A percentile compares a stretch with the other conserved stretches of the same genome.
Conservation (phyloP, 192 early-diverging fungal species). For the Coemansia sp. region DNA sequence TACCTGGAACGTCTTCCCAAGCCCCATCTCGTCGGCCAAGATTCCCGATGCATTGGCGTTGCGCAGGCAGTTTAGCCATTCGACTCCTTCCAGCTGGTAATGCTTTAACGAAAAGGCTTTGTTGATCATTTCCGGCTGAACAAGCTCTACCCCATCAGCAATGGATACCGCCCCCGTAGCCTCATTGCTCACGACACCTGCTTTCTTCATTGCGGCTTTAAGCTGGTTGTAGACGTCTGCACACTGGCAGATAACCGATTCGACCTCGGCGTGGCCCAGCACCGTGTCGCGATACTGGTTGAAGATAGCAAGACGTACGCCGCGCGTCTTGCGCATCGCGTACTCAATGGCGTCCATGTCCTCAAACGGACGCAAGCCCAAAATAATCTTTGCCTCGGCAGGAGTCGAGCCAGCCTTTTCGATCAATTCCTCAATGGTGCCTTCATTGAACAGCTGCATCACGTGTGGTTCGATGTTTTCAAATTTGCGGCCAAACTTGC, state of each 20-base stretch:
- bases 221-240: conserved; percentile 42
- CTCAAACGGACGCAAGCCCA: conserved; percentile 58
- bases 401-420: conserved; percentile 36
- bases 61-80: conserved; percentile 79
- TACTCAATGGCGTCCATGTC: conserved; percentile 56
- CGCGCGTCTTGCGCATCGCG: conserved; percentile 55
- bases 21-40: conserved; percentile 80
- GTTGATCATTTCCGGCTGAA: conserved; percentile 65
- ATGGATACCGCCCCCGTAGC: conserved; percentile 49
- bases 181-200: conserved; percentile 40
- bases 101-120: conserved; percentile 65
- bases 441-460: conserved; percentile 40
- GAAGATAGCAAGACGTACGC: conserved; percentile 63
- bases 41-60: conserved; percentile 75
- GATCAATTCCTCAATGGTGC: conserved; percentile 26
- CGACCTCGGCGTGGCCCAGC: conserved; percentile 51
- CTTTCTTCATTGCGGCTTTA: conserved; percentile 28
- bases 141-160: conserved; percentile 26
- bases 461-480: conserved; percentile 38
- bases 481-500: conserved; percentile 24
- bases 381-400: conserved; percentile 46
- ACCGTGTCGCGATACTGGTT: conserved; percentile 50
- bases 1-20: conserved; percentile 92
- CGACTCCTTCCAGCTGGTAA: conserved; percentile 87
- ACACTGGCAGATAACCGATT: conserved; percentile 52